Base-by-base conservation (phyloP, 2,329 filamentous ascomycete species). In the Escovopsis sp. region DNA sequence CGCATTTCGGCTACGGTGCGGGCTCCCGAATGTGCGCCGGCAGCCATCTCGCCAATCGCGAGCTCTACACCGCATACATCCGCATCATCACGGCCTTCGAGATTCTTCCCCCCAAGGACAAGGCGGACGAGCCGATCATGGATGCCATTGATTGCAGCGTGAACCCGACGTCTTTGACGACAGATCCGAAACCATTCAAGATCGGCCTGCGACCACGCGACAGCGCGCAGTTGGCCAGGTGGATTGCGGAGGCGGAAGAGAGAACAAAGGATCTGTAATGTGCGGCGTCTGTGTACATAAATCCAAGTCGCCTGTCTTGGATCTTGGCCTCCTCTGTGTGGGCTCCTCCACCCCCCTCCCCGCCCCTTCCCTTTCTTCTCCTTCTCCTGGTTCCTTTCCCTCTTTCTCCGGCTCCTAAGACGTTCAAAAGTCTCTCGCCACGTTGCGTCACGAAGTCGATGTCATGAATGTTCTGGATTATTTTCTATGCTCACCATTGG, bases 1-100 rank as follows among this genome's bases (percentile, higher is more conserved):
- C 68, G 0, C 74, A 78, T 46, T 76, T 72, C 45, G 70, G 58
- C 9, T 79, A 74, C 41, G 74, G 75, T 3, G 72, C 73, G 0
- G 74, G 75, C 2, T 69, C 66, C 3, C 62, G 74, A 27, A 76
- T 77, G 66, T 79, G 74, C 46, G 69, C 68, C 1, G 75, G 75
- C 14, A 70, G 65, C 2, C 73, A 76, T 43, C 61, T 79, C 8
- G 75, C 69, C 3, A 76, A 76, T 48, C 65, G 74, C 2, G 70
- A 77, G 47, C 62, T 78, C 1, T 79, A 67, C 53, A 72, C 69
- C 1, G 69, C 69, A 0, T 75, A 71, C 40, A 54, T 76, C 23
- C 61, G 74, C 1, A 53, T 78, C 27, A 66, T 78, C 40, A 66
- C 62, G 0, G 70, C 71, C 0, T 77, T 77, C 43, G 52, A 65